These are phyloP conservation scores for Pouteria glomerata DNA, from an alignment of 148 eudicot species.

Conservation along the genomic window DNA sequence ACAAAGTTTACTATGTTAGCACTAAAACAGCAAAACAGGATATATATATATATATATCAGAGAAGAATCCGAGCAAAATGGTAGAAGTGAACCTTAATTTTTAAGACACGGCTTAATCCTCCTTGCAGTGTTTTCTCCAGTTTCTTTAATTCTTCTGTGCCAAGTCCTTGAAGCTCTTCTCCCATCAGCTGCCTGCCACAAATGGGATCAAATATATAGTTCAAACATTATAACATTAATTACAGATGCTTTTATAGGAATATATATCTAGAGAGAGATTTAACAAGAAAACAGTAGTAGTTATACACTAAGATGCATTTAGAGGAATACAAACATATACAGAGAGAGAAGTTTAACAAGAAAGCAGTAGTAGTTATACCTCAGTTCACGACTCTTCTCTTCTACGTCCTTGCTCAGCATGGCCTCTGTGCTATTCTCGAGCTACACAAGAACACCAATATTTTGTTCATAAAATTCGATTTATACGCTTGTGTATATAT, in stretches of 20 bases:
- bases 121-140: conserved; percentile 30
- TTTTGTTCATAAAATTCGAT: background rate
- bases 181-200: conserved; percentile 38
- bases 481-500: too few species aligned
- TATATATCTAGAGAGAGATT: too few species aligned
- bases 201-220: too few species aligned
- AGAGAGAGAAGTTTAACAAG: too few species aligned
- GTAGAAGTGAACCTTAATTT: conserved; percentile 25
- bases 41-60: background rate
- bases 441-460: conserved; percentile 8
- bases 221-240: too few species aligned
- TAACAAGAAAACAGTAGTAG: too few species aligned
- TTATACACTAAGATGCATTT: too few species aligned
- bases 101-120: conserved; percentile 27
- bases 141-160: conserved; percentile 25
- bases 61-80: background rate
- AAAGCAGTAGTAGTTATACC: too few species aligned
- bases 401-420: conserved; percentile 22
- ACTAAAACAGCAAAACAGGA: background rate
- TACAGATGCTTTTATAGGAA: too few species aligned
- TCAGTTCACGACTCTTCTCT: conserved; percentile 26
- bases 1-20: background rate
- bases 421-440: conserved; percentile 14
- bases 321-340: too few species aligned
- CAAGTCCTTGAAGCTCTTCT: conserved; percentile 43